phyloP scores from a whole-genome alignment of 2,329 filamentous ascomycete species.

The Talaromyces islandicus region DNA sequence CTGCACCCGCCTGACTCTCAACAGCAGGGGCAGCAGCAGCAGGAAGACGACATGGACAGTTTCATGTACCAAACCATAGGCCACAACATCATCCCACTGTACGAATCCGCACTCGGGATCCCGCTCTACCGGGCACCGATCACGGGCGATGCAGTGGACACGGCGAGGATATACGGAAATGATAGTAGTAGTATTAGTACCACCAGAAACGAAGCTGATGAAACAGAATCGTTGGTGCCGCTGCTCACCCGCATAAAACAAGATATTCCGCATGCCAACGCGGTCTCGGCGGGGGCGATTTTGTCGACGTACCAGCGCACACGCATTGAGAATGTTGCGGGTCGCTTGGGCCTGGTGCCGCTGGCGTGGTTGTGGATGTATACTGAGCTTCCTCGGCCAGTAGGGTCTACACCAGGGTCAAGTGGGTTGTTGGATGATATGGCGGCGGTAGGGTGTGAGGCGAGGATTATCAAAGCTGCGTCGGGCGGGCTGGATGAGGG shows the following conservation, averaged over 20 bases:
- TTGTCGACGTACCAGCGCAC: conserved; percentile 94
- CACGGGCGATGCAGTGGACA: conserved; percentile 62
- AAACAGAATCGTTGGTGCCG: conserved; percentile 74
- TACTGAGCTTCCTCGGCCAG: conserved; percentile 58
- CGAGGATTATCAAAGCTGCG: conserved; percentile 91
- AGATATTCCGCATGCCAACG: conserved; percentile 73
- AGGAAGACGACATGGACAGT: conserved; percentile 62
- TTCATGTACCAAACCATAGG: conserved; percentile 99
- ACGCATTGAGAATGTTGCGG: conserved; percentile 83
- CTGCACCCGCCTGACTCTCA: conserved; percentile 55
- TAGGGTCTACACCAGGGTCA: conserved; percentile 16
- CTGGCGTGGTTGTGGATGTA: conserved; percentile 92
- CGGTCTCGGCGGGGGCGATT: conserved; percentile 85
- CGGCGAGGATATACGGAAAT: conserved; percentile 63
- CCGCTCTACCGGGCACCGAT: conserved; percentile 82
- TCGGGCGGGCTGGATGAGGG: conserved; percentile 78
- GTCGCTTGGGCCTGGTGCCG: conserved; percentile 74
- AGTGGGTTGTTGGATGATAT: conserved; percentile 76
- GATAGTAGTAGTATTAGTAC: conserved; percentile 15
- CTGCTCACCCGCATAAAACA: conserved; percentile 63
- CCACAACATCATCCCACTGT: conserved; percentile 78
- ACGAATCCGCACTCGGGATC: conserved; percentile 69
- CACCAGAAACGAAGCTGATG: neutral
- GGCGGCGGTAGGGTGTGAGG: conserved; percentile 68
- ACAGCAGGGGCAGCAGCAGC: neutral